Evolutionary conservation across 2,329 filamentous ascomycete species (phyloP), one percentile per base, ranked within the genome.

Genomic region (Zopfia rhizophila): DNA sequence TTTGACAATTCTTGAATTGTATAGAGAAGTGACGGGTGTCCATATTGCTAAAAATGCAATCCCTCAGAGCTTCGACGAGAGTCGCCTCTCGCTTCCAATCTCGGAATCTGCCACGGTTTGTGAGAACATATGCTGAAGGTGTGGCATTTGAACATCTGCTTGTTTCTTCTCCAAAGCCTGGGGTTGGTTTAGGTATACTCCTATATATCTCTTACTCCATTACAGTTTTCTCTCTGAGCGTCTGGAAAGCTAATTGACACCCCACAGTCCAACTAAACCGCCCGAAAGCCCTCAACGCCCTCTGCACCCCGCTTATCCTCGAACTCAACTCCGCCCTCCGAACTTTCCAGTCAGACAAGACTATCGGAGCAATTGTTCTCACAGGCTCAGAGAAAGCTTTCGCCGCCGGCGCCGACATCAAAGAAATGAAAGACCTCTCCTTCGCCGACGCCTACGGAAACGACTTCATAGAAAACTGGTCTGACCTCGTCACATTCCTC

Each of bases 401-500:
- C 43, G 70, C 64, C 70, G 82, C 94, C 31, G 94, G 94, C 38
- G 94, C 94, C 51, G 94, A 99, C 74, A 99, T 99, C 79, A 97
- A 97, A 75, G 94, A 99, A 76, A 99, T 99, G 94, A 89, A 91
- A 21, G 87, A 91, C 50, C 84, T 97, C 27, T 92, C 87, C 43
- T 99, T 99, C 76, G 84, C 89, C 53, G 79, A 87, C 56, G 93
- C 94, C 27, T 97, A 97, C 78, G 89, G 85, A 35, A 85, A 79
- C 58, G 90, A 95, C 68, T 99, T 99, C 74, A 97, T 99, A 73
- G 91, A 96, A 70, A 86, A 86, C 7, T 99, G 94, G 94, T 96
- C 91, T 5, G 82, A 88, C 53, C 83, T 97, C 33, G 89, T 91
- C 18, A 90, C 87, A 14, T 80, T 84, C 52, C 81, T 97, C 71